These are phyloP conservation scores for Gymnopilus dilepis DNA, from an alignment of 768 basidiomycete species.

Conservation along the genomic window DNA sequence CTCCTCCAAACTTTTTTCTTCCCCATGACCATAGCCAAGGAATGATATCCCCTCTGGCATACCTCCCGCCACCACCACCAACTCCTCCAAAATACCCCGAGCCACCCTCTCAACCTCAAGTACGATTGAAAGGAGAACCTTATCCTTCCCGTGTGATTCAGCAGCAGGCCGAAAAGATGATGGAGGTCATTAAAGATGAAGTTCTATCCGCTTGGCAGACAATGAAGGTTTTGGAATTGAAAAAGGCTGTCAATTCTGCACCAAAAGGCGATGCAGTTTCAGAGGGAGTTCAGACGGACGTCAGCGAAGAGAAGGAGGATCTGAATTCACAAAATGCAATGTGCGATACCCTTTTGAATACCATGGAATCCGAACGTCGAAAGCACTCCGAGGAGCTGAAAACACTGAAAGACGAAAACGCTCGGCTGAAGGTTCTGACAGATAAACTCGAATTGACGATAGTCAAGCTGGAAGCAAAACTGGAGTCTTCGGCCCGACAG, in stretches of 20 bases:
- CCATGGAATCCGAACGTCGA: not conserved
- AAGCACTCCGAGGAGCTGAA: not conserved
- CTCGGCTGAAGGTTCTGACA: not conserved
- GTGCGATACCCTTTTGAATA: not conserved
- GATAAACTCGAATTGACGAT: constrained; percentile 10
- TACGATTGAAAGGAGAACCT: not conserved
- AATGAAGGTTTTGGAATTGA: not conserved
- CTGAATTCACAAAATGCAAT: not conserved
- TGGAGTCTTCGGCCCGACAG: not conserved
- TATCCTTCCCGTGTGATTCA: not conserved
- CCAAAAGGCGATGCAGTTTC: not conserved
- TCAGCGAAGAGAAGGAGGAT: not conserved
- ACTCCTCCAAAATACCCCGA: not conserved
- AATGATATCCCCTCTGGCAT: not conserved
- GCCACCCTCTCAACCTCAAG: not conserved
- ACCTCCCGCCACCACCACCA: not conserved
- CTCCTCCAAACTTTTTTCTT: not conserved
- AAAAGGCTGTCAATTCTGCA: not conserved
- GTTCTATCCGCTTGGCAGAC: not conserved
- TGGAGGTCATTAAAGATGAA: constrained; percentile 4
- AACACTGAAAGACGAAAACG: constrained; percentile 2
- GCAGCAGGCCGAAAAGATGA: not conserved
- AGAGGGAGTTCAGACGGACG: not conserved
- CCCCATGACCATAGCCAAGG: not conserved
- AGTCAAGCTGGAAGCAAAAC: constrained; percentile 6